Percentiles rank a stretch among this genome's conserved stretches.
These are phyloP conservation scores for Malus hybrid DNA, from an alignment of 331 rosid genomes.

Conservation along the genomic window DNA sequence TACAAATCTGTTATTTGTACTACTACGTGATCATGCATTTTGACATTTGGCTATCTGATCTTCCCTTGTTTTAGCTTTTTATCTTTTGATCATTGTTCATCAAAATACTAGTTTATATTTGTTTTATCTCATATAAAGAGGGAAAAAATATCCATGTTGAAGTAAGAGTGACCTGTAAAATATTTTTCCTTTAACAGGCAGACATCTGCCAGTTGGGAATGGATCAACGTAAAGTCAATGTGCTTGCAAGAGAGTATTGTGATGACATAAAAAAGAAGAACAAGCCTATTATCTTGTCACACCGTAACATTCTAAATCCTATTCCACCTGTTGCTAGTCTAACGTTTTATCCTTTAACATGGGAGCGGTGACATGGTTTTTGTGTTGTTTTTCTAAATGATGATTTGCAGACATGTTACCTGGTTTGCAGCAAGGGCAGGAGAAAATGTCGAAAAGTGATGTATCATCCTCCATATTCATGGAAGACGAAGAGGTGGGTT, in stretches of 20 bases:
- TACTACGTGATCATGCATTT: too few relatives aligned
- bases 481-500: slow-evolving; percentile 93
- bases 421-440: slow-evolving; percentile 80
- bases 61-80: too few relatives aligned
- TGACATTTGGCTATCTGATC: too few relatives aligned
- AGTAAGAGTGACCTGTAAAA: not conserved
- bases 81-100: too few relatives aligned
- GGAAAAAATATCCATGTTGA: not conserved
- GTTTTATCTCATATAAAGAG: too few relatives aligned
- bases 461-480: slow-evolving; percentile 61
- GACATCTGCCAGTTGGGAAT: slow-evolving; percentile 96
- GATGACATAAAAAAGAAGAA: slow-evolving; percentile 66
- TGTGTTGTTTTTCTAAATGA: slow-evolving; percentile 9
- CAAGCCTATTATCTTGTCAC: slow-evolving; percentile 81
- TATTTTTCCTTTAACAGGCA: slow-evolving; percentile 35
- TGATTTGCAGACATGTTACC: slow-evolving; percentile 73
- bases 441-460: slow-evolving; percentile 93
- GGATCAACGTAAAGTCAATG: slow-evolving; percentile 88
- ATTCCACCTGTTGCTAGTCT: not conserved
- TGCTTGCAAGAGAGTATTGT: slow-evolving; percentile 79
- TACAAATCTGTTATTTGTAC: too few relatives aligned
- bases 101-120: too few relatives aligned
- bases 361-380: not conserved
- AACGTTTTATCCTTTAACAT: not conserved
- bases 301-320: slow-evolving; percentile 40